Conservation (phyloP, 495 filamentous ascomycete genomes). For the Lophiostoma macrostomum region DNA sequence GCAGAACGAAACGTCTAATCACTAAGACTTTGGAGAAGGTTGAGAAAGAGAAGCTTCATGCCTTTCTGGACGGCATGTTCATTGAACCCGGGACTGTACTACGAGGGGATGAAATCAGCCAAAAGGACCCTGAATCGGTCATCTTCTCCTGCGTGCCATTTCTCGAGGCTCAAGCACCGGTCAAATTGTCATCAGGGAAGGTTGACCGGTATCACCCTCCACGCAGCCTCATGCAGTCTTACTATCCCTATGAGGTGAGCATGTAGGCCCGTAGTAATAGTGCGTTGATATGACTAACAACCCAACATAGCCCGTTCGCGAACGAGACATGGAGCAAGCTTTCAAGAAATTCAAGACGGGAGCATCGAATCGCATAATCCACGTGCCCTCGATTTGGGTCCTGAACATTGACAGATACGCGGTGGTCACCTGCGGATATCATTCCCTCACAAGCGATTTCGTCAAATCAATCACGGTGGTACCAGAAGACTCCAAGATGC, state of each 20-base stretch:
- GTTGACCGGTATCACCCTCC: slow-evolving; percentile 13
- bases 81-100: slow-evolving; percentile 30
- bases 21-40: slow-evolving; percentile 17
- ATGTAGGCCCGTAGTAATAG: too few relatives aligned
- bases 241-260: slow-evolving; percentile 31
- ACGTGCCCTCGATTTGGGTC: slow-evolving; percentile 27
- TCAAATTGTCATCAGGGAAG: not conserved
- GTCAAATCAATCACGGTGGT: slow-evolving; percentile 25
- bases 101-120: slow-evolving; percentile 9
- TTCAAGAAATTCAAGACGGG: slow-evolving; percentile 15
- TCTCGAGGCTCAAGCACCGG: slow-evolving; percentile 15
- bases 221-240: slow-evolving; percentile 26
- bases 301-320: slow-evolving; percentile 8
- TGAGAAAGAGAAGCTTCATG: slow-evolving; percentile 21
- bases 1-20: not conserved
- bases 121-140: slow-evolving; percentile 13
- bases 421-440: slow-evolving; percentile 23
- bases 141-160: slow-evolving; percentile 27
- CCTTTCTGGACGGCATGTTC: slow-evolving; percentile 23
- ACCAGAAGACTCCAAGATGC: slow-evolving; percentile 13
- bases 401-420: slow-evolving; percentile 15
- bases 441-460: slow-evolving; percentile 7
- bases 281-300: too few relatives aligned
- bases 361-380: slow-evolving; percentile 8
- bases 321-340: slow-evolving; percentile 28